Percentiles rank a stretch among this genome's conserved stretches.
These are phyloP conservation scores for Coniferiporia weirii DNA, from an alignment of 1,284 basidiomycete species.

Conservation along the genomic window DNA sequence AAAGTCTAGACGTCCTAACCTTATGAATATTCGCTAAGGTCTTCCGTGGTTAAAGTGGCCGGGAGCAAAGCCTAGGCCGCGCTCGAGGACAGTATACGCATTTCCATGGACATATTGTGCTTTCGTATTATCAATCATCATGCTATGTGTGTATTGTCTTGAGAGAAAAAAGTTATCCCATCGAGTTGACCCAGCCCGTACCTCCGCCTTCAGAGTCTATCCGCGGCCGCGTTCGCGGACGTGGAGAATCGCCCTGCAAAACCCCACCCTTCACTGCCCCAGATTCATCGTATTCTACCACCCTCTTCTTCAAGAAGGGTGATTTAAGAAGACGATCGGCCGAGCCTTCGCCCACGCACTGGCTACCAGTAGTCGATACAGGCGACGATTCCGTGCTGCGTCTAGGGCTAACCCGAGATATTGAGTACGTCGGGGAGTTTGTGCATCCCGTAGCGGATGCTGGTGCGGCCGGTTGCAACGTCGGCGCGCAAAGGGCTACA, in stretches of 20 bases:
- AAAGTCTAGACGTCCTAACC: too few relatives aligned
- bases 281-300: not conserved
- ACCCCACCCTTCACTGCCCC: not conserved
- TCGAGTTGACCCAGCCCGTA: not conserved
- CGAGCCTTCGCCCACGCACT: not conserved
- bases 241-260: conserved; percentile 3
- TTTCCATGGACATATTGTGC: too few relatives aligned
- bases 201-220: conserved; percentile 4
- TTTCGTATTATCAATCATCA: too few relatives aligned
- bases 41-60: too few relatives aligned
- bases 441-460: not conserved
- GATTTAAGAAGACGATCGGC: not conserved
- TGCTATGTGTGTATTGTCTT: too few relatives aligned
- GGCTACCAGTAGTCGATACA: not conserved
- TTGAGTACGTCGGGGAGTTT: not conserved
- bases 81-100: too few relatives aligned
- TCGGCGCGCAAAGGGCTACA: conserved; percentile 52
- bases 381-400: not conserved
- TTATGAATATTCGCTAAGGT: too few relatives aligned
- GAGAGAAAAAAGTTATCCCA: not conserved
- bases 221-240: conserved; percentile 13
- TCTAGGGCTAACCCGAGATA: not conserved
- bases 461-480: not conserved
- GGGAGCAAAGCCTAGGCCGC: too few relatives aligned
- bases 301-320: not conserved